Conservation (phyloP, 139 green algal genomes). For the Pedinophyceae sp. region DNA sequence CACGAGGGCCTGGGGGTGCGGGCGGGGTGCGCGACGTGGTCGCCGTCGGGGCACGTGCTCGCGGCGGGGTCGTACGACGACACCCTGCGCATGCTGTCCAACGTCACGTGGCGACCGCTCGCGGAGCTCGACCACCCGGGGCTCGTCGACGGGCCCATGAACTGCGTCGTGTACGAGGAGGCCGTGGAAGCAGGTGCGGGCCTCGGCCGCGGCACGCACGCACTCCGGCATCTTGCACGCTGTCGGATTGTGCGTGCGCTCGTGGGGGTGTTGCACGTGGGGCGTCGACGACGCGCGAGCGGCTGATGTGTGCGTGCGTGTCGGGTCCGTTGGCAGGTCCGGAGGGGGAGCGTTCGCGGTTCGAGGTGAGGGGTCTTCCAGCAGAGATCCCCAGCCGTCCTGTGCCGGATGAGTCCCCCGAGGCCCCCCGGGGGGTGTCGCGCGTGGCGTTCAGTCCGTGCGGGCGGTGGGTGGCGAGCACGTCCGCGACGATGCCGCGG, state of each 20-base stretch:
- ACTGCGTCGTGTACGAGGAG: constrained; percentile 45
- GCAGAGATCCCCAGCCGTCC: not conserved
- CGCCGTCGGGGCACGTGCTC: constrained; percentile 42
- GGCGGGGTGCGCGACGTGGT: constrained; percentile 37
- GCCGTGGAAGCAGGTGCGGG: constrained; percentile 12
- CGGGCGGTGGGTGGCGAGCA: constrained; percentile 45
- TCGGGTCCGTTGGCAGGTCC: too few relatives aligned
- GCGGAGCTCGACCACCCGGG: constrained; percentile 31
- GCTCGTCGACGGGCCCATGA: constrained; percentile 15
- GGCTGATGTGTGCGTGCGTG: too few relatives aligned
- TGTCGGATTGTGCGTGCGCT: too few relatives aligned
- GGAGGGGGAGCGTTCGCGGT: not conserved
- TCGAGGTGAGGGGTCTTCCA: not conserved
- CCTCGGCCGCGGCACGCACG: too few relatives aligned
- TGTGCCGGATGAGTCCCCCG: not conserved
- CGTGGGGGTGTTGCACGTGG: too few relatives aligned
- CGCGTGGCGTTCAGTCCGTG: constrained; percentile 40
- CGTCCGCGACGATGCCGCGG: constrained; percentile 48
- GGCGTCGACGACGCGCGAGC: too few relatives aligned
- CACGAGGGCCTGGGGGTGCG: constrained; percentile 40
- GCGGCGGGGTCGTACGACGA: constrained; percentile 55
- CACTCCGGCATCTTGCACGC: too few relatives aligned
- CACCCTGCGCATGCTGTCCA: constrained; percentile 40
- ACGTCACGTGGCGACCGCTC: constrained; percentile 51
- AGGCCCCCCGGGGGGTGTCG: constrained; percentile 20